A percentile compares a stretch with the other conserved stretches of the same genome.
Evolutionary conservation across 129 eudicot species (phyloP).

Genomic region (Oenanthe sinensis): DNA sequence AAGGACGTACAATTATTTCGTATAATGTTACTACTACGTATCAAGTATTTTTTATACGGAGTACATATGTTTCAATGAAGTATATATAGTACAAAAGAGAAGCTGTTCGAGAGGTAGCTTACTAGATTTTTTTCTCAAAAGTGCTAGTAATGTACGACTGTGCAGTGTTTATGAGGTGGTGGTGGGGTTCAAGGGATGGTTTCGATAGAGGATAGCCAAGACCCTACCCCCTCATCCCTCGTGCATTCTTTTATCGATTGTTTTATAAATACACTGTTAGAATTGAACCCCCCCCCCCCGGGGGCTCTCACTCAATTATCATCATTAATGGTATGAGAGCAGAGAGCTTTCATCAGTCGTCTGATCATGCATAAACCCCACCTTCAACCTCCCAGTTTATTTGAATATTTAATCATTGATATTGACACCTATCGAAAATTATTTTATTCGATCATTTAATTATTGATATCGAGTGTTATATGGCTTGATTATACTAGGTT

Average conservation of each 20-base stretch:
- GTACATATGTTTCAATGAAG: background rate
- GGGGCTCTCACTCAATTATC: background rate
- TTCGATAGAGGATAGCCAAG: conserved; percentile 1
- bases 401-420: background rate
- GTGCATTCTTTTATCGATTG: conserved; percentile 3
- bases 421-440: background rate
- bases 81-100: background rate
- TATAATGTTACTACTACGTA: background rate
- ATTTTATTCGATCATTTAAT: too few relatives aligned
- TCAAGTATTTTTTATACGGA: too few relatives aligned
- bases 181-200: background rate
- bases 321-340: background rate
- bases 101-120: background rate
- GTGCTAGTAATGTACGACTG: background rate
- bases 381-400: conserved; percentile 33
- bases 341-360: background rate
- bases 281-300: background rate
- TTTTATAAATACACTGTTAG: background rate
- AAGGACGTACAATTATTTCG: background rate
- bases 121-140: background rate
- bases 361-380: conserved; percentile 6
- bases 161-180: background rate
- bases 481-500: background rate
- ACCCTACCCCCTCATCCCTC: background rate
- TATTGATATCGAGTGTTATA: background rate